Conservation (phyloP, 2,329 filamentous ascomycete species). For the Coniochaeta hoffmannii region DNA sequence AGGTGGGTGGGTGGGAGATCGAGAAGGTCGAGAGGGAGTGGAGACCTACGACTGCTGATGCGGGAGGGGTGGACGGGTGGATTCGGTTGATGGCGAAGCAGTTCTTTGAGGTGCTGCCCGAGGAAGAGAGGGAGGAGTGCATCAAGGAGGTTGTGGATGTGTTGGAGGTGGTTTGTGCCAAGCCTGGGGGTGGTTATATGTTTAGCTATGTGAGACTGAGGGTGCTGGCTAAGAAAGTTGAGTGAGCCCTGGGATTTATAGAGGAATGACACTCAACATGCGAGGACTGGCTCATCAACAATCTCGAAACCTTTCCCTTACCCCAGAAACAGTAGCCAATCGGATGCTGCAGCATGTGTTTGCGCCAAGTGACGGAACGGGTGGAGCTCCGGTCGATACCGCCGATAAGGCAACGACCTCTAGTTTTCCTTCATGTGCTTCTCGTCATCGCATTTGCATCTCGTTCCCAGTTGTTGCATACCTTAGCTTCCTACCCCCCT, state of each 20-base stretch:
- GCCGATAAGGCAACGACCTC: background rate
- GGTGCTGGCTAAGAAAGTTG: slow-evolving; percentile 27
- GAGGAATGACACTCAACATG: no score
- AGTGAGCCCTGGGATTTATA: no score
- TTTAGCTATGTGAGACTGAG: slow-evolving; percentile 48
- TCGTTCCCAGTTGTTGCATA: no score
- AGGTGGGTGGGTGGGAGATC: slow-evolving; percentile 39
- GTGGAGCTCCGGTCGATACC: background rate
- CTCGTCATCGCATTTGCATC: background rate
- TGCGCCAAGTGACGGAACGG: background rate
- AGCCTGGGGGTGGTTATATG: slow-evolving; percentile 48
- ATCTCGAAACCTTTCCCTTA: background rate
- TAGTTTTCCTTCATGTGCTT: background rate
- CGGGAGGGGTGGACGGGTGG: slow-evolving; percentile 59
- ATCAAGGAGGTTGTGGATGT: slow-evolving; percentile 47
- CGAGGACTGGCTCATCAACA: background rate
- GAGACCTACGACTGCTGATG: slow-evolving; percentile 52
- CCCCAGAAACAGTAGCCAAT: background rate
- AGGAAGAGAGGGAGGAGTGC: slow-evolving; percentile 40
- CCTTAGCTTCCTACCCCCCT: background rate
- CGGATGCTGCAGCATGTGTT: background rate
- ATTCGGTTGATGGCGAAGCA: slow-evolving; percentile 54
- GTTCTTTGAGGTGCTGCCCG: slow-evolving; percentile 46
- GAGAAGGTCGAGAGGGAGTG: slow-evolving; percentile 55
- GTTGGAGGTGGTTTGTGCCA: slow-evolving; percentile 45